Percentiles rank a stretch among this genome's conserved stretches.
phyloP scores from a whole-genome alignment of 176 grass and related monocot species.

The Oryza brachyantha region DNA sequence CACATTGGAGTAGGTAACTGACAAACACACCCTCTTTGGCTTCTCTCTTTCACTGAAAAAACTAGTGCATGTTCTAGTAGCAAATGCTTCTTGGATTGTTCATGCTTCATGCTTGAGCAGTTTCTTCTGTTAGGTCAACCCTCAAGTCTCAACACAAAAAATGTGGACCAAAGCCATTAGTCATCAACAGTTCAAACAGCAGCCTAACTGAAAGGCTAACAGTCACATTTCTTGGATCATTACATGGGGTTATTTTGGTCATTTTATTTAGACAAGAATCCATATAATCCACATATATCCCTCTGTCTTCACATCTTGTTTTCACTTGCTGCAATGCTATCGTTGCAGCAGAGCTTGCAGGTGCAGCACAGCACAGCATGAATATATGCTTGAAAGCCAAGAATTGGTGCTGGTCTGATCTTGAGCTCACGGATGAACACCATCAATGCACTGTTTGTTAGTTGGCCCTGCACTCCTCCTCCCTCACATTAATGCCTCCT shows the following conservation, averaged over 20 bases:
- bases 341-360: not conserved
- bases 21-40: not conserved
- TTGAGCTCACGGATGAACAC: conserved; percentile 16
- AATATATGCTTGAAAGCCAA: conserved; percentile 28
- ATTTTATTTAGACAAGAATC: not conserved
- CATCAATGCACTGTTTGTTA: conserved; percentile 34
- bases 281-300: not conserved
- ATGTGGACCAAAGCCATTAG: not conserved
- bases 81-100: not conserved
- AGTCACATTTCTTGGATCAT: conserved; percentile 2
- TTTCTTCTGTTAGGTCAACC: conserved; percentile 12
- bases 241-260: not conserved
- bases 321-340: not conserved
- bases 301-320: not conserved
- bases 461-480: not conserved
- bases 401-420: conserved; percentile 7
- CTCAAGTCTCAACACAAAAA: not conserved
- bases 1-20: not conserved
- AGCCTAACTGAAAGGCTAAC: conserved; percentile 2
- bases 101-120: not conserved
- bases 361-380: conserved; percentile 8
- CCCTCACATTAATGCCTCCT: conserved; percentile 20
- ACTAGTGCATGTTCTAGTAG: not conserved
- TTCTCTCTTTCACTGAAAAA: not conserved
- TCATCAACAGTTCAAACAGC: conserved; percentile 19